phyloP scores from a whole-genome alignment of 2,329 filamentous ascomycete species.

The Cytospora leucostoma region DNA sequence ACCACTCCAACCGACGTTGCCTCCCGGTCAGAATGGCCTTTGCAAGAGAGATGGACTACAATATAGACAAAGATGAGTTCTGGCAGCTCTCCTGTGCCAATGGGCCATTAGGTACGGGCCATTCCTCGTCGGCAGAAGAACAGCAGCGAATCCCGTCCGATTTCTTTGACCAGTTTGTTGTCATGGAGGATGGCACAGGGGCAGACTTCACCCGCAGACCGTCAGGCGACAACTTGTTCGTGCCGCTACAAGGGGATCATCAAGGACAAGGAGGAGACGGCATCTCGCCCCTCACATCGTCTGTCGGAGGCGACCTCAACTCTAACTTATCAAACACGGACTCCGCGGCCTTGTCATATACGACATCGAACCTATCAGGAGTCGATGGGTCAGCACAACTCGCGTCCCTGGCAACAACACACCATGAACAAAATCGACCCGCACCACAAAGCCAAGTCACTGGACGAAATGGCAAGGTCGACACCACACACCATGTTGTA shows the following conservation, averaged over 20 bases:
- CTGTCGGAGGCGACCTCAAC: slow-evolving; percentile 4
- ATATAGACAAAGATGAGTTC: slow-evolving; percentile 28
- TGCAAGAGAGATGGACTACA: slow-evolving; percentile 21
- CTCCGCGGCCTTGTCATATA: slow-evolving; percentile 17
- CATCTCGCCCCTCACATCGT: slow-evolving; percentile 18
- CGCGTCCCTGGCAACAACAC: slow-evolving; percentile 14
- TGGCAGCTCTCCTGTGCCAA: slow-evolving; percentile 24
- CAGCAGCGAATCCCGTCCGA: slow-evolving; percentile 18
- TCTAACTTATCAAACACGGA: slow-evolving; percentile 11
- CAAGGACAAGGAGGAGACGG: slow-evolving; percentile 4
- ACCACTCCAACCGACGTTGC: neutral
- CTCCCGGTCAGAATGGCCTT: slow-evolving; percentile 17
- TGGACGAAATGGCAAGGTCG: slow-evolving; percentile 2
- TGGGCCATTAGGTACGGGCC: neutral
- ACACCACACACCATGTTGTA: slow-evolving; percentile 23
- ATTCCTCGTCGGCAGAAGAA: slow-evolving; percentile 3
- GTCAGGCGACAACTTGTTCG: slow-evolving; percentile 16
- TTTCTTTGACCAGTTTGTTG: slow-evolving; percentile 27
- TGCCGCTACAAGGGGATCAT: slow-evolving; percentile 15
- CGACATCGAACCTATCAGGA: slow-evolving; percentile 12
- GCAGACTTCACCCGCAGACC: slow-evolving; percentile 5
- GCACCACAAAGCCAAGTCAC: slow-evolving; percentile 1
- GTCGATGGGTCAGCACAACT: slow-evolving; percentile 14
- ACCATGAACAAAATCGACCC: slow-evolving; percentile 14
- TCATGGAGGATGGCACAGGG: slow-evolving; percentile 17